These are phyloP conservation scores for Allantophomopsis lycopodina DNA, from an alignment of 2,329 filamentous ascomycete genomes.

Conservation along the genomic window DNA sequence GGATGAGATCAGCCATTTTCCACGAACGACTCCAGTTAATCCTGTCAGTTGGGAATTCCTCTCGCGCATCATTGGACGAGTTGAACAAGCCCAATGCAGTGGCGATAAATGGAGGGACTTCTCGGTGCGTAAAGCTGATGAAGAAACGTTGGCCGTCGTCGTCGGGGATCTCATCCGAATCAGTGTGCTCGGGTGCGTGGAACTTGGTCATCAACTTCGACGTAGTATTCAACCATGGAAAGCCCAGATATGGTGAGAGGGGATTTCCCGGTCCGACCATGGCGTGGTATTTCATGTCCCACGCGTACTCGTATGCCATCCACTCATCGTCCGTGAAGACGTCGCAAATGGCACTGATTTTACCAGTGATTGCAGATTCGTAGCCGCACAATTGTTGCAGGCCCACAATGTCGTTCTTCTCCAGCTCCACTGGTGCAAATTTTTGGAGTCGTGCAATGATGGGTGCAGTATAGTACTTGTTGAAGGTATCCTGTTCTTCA, in stretches of 20 bases:
- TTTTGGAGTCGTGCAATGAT: conserved; percentile 42
- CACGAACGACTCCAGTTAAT: conserved; percentile 52
- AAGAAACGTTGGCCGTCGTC: conserved; percentile 40
- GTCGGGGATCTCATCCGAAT: conserved; percentile 6
- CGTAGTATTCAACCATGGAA: conserved; percentile 54
- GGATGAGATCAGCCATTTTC: conserved; percentile 47
- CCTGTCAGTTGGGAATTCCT: conserved; percentile 47
- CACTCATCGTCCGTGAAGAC: conserved; percentile 47
- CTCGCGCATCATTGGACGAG: conserved; percentile 46
- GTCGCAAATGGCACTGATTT: conserved; percentile 45
- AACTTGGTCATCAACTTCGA: conserved; percentile 28
- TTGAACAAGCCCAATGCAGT: conserved; percentile 60
- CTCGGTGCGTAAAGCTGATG: conserved; percentile 56
- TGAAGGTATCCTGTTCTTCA: conserved; percentile 19
- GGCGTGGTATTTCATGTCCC: conserved; percentile 50
- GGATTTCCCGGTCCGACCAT: conserved; percentile 51
- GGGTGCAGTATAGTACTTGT: conserved; percentile 41
- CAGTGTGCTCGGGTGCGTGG: conserved; percentile 7
- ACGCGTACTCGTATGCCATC: conserved; percentile 53
- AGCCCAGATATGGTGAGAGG: conserved; percentile 42
- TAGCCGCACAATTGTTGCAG: conserved; percentile 56
- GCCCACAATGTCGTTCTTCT: conserved; percentile 44
- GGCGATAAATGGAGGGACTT: conserved; percentile 51
- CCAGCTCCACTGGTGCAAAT: conserved; percentile 47
- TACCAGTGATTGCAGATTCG: conserved; percentile 48